A percentile compares a stretch with the other conserved stretches of the same genome.
Evolutionary conservation across 1,284 basidiomycete genomes (phyloP).

Genomic region (Microbotryum scabiosae): DNA sequence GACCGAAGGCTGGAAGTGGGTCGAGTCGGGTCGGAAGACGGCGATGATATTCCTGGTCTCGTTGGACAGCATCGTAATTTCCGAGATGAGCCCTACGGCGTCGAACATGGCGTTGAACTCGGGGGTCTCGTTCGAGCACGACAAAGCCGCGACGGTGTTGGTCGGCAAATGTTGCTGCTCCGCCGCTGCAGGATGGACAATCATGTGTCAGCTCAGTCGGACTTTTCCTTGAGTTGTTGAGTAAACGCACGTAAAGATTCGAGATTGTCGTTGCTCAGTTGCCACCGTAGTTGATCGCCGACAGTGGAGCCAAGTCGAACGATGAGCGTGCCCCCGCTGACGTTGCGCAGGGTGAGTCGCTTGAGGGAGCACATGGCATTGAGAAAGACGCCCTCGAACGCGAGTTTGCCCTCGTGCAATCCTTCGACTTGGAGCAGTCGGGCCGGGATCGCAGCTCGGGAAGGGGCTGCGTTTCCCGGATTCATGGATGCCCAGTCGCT

Average conservation of each 20-base stretch:
- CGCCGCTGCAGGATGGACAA: neutral
- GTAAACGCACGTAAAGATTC: neutral
- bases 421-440: conserved; percentile 5
- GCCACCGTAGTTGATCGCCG: conserved; percentile 11
- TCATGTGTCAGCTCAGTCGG: neutral
- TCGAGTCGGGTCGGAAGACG: conserved; percentile 3
- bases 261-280: conserved; percentile 9
- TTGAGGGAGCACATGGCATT: conserved; percentile 7
- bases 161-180: conserved; percentile 8
- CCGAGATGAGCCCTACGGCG: conserved; percentile 7
- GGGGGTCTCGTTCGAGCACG: neutral
- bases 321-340: neutral
- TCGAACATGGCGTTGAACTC: conserved; percentile 11
- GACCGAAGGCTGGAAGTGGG: conserved; percentile 3
- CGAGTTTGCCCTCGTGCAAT: neutral
- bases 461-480: no score
- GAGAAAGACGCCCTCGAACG: conserved; percentile 7
- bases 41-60: conserved; percentile 6
- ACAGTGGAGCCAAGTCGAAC: conserved; percentile 9
- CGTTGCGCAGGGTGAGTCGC: neutral
- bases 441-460: neutral
- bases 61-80: conserved; percentile 2
- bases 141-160: conserved; percentile 5
- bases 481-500: neutral
- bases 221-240: no score